phyloP scores from a whole-genome alignment of 306 rosid species.

The Ormosia semicastrata region DNA sequence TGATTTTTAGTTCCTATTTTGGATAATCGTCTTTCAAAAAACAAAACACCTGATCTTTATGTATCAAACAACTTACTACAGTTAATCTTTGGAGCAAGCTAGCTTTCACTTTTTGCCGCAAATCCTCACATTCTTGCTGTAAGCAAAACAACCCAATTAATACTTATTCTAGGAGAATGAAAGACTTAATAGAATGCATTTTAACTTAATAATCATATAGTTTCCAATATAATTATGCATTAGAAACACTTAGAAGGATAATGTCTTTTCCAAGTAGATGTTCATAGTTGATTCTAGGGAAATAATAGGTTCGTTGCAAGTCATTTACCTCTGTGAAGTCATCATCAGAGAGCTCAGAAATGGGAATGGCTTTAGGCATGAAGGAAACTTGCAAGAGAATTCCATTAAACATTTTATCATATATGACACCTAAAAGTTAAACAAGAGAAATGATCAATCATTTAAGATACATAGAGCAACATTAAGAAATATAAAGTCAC shows the following conservation, averaged over 20 bases:
- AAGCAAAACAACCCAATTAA: conserved; percentile 25
- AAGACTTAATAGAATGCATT: neutral
- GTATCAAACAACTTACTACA: conserved; percentile 53
- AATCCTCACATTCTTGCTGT: conserved; percentile 70
- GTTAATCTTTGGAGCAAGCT: conserved; percentile 46
- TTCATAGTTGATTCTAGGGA: conserved; percentile 7
- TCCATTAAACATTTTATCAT: conserved; percentile 17
- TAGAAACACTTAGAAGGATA: neutral
- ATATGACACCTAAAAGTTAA: conserved; percentile 44
- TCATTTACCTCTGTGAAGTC: conserved; percentile 67
- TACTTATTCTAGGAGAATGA: neutral
- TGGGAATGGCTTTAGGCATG: conserved; percentile 31
- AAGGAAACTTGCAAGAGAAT: conserved; percentile 56
- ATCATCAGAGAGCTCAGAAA: conserved; percentile 58
- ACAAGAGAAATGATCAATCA: conserved; percentile 10
- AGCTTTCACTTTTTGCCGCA: conserved; percentile 48
- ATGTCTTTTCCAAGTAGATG: neutral
- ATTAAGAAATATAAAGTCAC: neutral
- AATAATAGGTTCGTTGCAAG: conserved; percentile 5
- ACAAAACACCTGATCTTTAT: neutral
- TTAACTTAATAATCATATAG: neutral
- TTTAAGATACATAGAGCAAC: neutral
- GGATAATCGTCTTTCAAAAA: neutral
- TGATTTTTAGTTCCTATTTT: neutral
- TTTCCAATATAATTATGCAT: neutral